A percentile compares a stretch with the other conserved stretches of the same genome.
Conservation (phyloP, 108 stramenopile species). For the Halocafeteria seosinensis region DNA sequence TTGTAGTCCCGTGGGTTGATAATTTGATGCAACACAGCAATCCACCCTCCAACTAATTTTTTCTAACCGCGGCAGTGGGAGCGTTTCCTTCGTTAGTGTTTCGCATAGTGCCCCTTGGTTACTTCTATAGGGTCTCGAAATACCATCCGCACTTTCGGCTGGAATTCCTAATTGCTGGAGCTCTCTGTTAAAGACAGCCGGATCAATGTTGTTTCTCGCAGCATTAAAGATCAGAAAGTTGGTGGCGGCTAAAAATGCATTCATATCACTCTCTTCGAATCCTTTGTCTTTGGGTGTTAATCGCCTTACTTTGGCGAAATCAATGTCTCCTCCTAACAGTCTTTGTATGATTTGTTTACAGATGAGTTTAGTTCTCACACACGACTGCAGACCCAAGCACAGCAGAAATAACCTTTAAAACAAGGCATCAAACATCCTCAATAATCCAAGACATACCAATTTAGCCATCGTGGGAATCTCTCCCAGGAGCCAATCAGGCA, state of each 20-base stretch:
- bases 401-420: not conserved
- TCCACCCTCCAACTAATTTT: not conserved
- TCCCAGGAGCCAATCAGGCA: slow-evolving; percentile 14
- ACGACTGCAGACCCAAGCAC: slow-evolving; percentile 5
- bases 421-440: not conserved
- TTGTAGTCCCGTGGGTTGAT: too few species aligned
- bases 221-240: not conserved
- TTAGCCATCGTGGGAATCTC: slow-evolving; percentile 12
- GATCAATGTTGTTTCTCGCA: slow-evolving; percentile 3
- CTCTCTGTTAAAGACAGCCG: slow-evolving; percentile 1
- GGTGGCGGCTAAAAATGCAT: not conserved
- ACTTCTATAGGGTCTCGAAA: slow-evolving; percentile 6
- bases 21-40: not conserved
- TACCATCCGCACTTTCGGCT: slow-evolving; percentile 8
- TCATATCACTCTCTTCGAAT: not conserved
- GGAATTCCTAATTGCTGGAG: slow-evolving; percentile 18
- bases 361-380: slow-evolving; percentile 6
- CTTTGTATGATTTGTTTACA: not conserved
- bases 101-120: not conserved
- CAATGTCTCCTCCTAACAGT: slow-evolving; percentile 3
- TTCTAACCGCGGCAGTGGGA: not conserved
- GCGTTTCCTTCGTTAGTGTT: not conserved
- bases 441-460: not conserved
- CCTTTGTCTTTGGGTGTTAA: not conserved
- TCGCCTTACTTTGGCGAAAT: slow-evolving; percentile 7